phyloP scores from a whole-genome alignment of 306 rosid genomes.

The Fragaria nilgerrensis region DNA sequence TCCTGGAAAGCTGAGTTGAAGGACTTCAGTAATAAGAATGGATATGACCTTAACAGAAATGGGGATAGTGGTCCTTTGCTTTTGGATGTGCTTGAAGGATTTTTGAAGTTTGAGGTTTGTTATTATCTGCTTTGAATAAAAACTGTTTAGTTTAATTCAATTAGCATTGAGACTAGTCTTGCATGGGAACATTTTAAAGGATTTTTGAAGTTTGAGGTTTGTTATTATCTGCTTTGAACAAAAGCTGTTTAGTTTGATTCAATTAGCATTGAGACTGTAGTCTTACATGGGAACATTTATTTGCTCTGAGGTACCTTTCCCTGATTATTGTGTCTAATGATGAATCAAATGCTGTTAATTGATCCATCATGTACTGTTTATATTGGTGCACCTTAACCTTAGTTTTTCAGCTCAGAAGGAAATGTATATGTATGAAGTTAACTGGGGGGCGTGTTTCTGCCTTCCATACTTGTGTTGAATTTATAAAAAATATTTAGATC shows the following conservation, averaged over 20 bases:
- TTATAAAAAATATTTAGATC: background rate
- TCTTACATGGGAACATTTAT: background rate
- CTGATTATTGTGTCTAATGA: background rate
- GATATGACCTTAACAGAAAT: slow-evolving; percentile 89
- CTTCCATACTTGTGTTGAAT: background rate
- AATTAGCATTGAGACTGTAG: background rate
- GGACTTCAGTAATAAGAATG: slow-evolving; percentile 90
- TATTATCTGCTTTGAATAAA: slow-evolving; percentile 6
- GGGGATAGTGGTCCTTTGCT: slow-evolving; percentile 92
- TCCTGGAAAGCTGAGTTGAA: slow-evolving; percentile 90
- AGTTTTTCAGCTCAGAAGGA: background rate
- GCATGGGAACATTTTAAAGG: slow-evolving; percentile 36
- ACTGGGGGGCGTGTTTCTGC: background rate
- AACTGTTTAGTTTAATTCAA: background rate
- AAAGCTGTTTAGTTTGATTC: background rate
- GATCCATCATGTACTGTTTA: background rate
- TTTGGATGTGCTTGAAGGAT: slow-evolving; percentile 97
- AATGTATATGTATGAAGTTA: background rate
- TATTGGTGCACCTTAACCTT: background rate
- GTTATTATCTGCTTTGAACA: slow-evolving; percentile 19
- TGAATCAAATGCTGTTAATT: background rate
- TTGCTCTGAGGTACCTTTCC: background rate
- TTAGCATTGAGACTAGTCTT: background rate
- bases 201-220: slow-evolving; percentile 95
- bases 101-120: slow-evolving; percentile 94